Evolutionary conservation across 768 basidiomycete genomes (phyloP).

Genomic region (Amanita polypyramis): DNA sequence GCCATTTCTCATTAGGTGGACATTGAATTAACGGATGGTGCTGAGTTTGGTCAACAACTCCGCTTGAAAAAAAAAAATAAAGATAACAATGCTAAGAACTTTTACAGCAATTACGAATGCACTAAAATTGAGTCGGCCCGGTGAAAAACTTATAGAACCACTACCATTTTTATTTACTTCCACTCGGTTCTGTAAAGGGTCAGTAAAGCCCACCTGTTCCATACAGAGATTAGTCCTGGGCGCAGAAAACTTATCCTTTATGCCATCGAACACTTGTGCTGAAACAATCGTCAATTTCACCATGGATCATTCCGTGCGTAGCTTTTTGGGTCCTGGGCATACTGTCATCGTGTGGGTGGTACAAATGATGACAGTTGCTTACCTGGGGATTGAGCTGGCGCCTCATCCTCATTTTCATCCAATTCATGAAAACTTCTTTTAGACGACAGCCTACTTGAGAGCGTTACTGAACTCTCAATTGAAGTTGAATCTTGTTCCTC

Average conservation of each 20-base stretch:
- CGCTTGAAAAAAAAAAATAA: background rate
- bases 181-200: background rate
- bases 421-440: slow-evolving; percentile 46
- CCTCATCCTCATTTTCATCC: slow-evolving; percentile 23
- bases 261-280: background rate
- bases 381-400: slow-evolving; percentile 37
- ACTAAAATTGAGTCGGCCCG: background rate
- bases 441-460: slow-evolving; percentile 43
- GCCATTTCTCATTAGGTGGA: slow-evolving; percentile 31
- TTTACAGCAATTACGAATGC: background rate
- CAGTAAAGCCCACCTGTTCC: background rate
- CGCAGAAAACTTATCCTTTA: background rate
- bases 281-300: background rate
- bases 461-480: slow-evolving; percentile 42
- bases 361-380: background rate
- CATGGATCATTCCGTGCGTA: slow-evolving; percentile 1
- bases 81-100: background rate
- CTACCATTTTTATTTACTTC: background rate
- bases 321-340: background rate
- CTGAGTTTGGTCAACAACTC: no score
- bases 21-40: background rate
- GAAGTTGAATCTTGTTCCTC: slow-evolving; percentile 30
- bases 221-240: background rate
- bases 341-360: background rate
- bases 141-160: no score